Evolutionary conservation across 352 stramenopile species (phyloP).

Genomic region (Globisporangium radiosum): DNA sequence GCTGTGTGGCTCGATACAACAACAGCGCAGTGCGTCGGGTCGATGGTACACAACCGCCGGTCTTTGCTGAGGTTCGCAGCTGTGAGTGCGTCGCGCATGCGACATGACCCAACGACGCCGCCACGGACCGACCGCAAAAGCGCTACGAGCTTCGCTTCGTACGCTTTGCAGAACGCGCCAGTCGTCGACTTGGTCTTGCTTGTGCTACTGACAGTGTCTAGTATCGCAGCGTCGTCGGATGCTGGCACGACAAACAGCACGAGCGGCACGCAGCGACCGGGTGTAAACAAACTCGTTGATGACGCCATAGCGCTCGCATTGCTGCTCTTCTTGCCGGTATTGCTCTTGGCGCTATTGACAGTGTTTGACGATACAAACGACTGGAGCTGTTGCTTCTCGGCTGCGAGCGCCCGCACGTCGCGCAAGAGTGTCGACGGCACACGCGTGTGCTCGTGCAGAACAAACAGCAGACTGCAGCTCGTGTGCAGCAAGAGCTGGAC

Average conservation of each 20-base stretch:
- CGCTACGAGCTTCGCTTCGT: slow-evolving; percentile 43
- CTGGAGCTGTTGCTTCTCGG: slow-evolving; percentile 45
- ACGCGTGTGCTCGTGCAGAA: slow-evolving; percentile 31
- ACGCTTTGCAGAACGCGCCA: slow-evolving; percentile 45
- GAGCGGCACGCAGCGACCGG: slow-evolving; percentile 59
- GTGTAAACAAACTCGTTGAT: slow-evolving; percentile 32
- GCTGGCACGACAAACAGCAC: slow-evolving; percentile 58
- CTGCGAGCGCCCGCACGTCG: slow-evolving; percentile 31
- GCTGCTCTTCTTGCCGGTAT: slow-evolving; percentile 25
- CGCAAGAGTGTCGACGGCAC: slow-evolving; percentile 42
- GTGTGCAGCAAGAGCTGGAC: slow-evolving; percentile 61
- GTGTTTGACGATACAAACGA: slow-evolving; percentile 1
- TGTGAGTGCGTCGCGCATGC: slow-evolving; percentile 49
- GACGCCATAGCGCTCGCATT: slow-evolving; percentile 6
- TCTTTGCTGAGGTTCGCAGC: slow-evolving; percentile 57
- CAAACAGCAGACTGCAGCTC: slow-evolving; percentile 53
- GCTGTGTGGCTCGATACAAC: slow-evolving; percentile 36
- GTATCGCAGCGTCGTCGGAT: slow-evolving; percentile 31
- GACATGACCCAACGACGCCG: slow-evolving; percentile 39
- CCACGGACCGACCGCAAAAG: slow-evolving; percentile 53
- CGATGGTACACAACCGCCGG: slow-evolving; percentile 54
- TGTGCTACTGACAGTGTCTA: slow-evolving; percentile 18
- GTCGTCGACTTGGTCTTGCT: slow-evolving; percentile 25
- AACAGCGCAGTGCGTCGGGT: slow-evolving; percentile 62
- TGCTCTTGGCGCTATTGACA: slow-evolving; percentile 18